Conservation (phyloP, 1,284 basidiomycete species). For the Lentinus polychrous region DNA sequence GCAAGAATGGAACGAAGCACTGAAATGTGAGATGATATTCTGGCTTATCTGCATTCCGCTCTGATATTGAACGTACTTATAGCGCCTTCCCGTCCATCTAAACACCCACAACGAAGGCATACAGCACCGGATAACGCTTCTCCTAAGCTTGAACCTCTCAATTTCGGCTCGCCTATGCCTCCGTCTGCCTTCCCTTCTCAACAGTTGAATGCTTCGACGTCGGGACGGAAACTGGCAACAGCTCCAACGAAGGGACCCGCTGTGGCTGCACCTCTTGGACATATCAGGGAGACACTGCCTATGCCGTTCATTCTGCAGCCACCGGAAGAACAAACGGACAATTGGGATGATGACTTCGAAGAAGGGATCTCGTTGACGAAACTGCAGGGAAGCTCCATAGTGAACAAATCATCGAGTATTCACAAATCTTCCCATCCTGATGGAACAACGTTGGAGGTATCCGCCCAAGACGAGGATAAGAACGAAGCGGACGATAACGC, state of each 20-base stretch:
- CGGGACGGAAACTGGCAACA: constrained; percentile 18
- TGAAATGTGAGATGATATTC: constrained; percentile 61
- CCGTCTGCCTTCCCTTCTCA: constrained; percentile 19
- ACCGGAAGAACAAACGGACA: constrained; percentile 82
- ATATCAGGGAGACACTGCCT: constrained; percentile 26
- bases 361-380: constrained; percentile 86
- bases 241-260: constrained; percentile 15
- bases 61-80: constrained; percentile 6
- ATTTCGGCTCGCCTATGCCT: constrained; percentile 20
- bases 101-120: constrained; percentile 40
- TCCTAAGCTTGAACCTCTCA: constrained; percentile 25
- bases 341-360: constrained; percentile 98
- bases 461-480: constrained; percentile 53
- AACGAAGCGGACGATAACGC: constrained; percentile 65
- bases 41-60: not conserved
- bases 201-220: constrained; percentile 11
- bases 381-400: constrained; percentile 51
- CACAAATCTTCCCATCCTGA: not conserved
- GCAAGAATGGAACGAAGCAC: constrained; percentile 96
- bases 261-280: constrained; percentile 15
- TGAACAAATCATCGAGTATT: constrained; percentile 3
- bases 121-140: constrained; percentile 22
- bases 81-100: constrained; percentile 45
- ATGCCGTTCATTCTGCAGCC: constrained; percentile 43
- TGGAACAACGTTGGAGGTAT: constrained; percentile 53